These are phyloP conservation scores for Cyberlindnera maritima DNA, from an alignment of 805 yeast species.

Conservation along the genomic window DNA sequence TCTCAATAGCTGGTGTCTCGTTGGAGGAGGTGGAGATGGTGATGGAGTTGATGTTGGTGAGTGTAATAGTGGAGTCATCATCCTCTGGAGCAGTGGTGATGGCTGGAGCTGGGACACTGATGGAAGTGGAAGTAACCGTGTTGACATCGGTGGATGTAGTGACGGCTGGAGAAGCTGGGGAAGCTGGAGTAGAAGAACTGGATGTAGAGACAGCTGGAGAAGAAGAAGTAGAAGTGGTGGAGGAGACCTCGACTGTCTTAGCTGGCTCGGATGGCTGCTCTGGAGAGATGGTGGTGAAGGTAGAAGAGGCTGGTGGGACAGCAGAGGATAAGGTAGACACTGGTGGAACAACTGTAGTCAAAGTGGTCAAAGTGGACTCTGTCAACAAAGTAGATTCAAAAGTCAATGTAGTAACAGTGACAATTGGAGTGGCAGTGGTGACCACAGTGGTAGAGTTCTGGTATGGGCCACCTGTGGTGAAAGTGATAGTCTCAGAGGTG, in stretches of 20 bases:
- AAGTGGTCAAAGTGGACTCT: not conserved
- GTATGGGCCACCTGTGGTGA: not conserved
- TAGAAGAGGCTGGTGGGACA: not conserved
- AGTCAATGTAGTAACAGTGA: not conserved
- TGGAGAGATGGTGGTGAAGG: constrained; percentile 13
- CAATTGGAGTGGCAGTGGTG: not conserved
- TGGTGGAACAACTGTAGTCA: not conserved
- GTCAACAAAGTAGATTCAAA: not conserved
- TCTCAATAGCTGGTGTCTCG: not conserved
- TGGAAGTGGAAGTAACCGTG: no score
- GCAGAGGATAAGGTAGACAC: not conserved
- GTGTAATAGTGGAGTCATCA: not conserved
- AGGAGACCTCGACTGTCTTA: not conserved
- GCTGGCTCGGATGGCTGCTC: constrained; percentile 7
- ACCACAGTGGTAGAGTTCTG: not conserved
- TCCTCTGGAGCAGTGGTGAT: not conserved
- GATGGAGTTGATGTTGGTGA: not conserved
- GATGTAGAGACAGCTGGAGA: no score
- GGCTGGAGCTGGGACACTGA: not conserved
- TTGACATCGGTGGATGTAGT: not conserved
- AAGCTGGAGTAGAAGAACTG: no score
- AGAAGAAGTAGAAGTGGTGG: not conserved
- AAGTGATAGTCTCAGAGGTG: not conserved
- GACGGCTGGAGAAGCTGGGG: not conserved
- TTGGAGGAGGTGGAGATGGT: not conserved